A percentile compares a stretch with the other conserved stretches of the same genome.
Evolutionary conservation across 2,329 filamentous ascomycete species (phyloP).

Genomic region (Sphaerostilbella broomeana): DNA sequence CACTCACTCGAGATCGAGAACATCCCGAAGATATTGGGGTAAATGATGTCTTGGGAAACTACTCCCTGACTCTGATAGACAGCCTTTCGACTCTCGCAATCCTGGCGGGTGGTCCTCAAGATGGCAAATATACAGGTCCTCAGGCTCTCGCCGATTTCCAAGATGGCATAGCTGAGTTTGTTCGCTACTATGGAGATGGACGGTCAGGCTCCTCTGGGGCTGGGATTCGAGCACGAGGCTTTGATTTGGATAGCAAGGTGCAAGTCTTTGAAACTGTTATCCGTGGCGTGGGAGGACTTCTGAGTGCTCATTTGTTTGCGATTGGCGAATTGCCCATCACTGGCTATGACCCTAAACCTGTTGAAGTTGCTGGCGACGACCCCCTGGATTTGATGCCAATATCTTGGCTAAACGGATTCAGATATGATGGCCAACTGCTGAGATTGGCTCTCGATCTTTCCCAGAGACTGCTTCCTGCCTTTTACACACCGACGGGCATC

Average conservation of each 20-base stretch:
- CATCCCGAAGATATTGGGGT: conserved; percentile 77
- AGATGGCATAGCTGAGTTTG: conserved; percentile 66
- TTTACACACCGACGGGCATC: conserved; percentile 83
- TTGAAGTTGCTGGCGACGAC: conserved; percentile 23
- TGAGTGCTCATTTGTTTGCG: conserved; percentile 92
- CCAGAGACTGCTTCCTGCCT: conserved; percentile 79
- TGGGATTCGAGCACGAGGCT: conserved; percentile 69
- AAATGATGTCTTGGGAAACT: conserved; percentile 95
- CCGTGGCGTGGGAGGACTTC: conserved; percentile 77
- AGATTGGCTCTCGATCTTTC: conserved; percentile 84
- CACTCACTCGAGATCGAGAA: conserved; percentile 73
- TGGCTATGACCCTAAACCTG: conserved; percentile 57
- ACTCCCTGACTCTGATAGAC: conserved; percentile 91
- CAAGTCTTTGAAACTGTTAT: conserved; percentile 99
- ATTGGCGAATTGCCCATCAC: conserved; percentile 81
- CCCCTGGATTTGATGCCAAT: conserved; percentile 50
- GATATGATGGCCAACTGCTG: conserved; percentile 83
- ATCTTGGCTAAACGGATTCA: conserved; percentile 67
- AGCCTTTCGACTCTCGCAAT: conserved; percentile 92
- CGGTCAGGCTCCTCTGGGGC: conserved; percentile 59
- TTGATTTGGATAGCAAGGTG: conserved; percentile 95
- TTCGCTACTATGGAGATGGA: conserved; percentile 83
- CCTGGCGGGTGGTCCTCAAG: conserved; percentile 63
- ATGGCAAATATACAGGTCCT: conserved; percentile 30
- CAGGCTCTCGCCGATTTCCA: conserved; percentile 68